phyloP scores from a whole-genome alignment of 169 alveolate species.

The Eimeria falciformis region DNA sequence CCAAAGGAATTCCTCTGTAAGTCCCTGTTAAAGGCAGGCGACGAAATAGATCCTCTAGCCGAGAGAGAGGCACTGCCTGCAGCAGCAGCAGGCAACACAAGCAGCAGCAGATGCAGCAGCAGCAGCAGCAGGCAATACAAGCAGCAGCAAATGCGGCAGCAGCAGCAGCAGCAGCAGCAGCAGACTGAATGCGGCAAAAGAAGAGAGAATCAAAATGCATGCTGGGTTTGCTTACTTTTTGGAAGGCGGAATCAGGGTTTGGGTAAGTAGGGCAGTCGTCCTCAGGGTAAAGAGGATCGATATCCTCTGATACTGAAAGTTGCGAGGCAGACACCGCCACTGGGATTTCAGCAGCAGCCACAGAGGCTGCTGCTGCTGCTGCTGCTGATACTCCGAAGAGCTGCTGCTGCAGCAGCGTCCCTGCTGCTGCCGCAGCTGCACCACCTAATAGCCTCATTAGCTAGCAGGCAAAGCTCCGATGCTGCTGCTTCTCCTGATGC shows the following conservation, averaged over 20 bases:
- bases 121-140: neutral
- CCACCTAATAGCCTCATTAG: neutral
- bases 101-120: neutral
- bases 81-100: neutral
- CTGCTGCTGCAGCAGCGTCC: slow-evolving; percentile 16
- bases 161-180: slow-evolving; percentile 36
- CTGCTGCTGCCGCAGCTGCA: neutral
- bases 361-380: neutral
- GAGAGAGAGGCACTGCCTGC: slow-evolving; percentile 31
- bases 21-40: slow-evolving; percentile 42
- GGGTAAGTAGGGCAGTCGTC: slow-evolving; percentile 37
- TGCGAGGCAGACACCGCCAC: neutral
- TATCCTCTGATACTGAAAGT: slow-evolving; percentile 18
- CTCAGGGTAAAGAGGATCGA: slow-evolving; percentile 15
- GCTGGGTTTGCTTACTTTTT: slow-evolving; percentile 19
- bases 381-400: neutral
- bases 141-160: neutral
- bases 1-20: slow-evolving; percentile 37
- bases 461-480: neutral
- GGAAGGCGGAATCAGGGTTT: slow-evolving; percentile 28
- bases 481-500: neutral
- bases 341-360: neutral
- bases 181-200: slow-evolving; percentile 10
- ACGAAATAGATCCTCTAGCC: slow-evolving; percentile 30
- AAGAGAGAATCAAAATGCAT: neutral